These are phyloP conservation scores for Hyaloscypha bicolor DNA, from an alignment of 495 filamentous ascomycete genomes.

Conservation along the genomic window DNA sequence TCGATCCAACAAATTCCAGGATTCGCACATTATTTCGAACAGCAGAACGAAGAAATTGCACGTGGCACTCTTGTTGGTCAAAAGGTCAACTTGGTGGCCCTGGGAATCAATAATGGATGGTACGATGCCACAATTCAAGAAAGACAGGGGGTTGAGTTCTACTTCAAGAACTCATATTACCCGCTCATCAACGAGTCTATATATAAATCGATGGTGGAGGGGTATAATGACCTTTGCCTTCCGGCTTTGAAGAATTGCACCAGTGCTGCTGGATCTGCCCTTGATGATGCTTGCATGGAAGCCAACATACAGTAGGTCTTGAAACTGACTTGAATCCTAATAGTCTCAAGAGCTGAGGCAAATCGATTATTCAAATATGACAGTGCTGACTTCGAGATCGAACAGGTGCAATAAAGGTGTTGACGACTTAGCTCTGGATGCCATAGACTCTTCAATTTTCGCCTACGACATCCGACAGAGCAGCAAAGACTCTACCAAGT, in stretches of 20 bases:
- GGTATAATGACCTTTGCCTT: background rate
- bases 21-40: conserved; percentile 49
- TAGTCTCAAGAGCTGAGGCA: no score
- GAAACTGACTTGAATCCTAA: no score
- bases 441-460: no score
- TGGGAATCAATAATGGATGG: conserved; percentile 59
- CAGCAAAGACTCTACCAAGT: no score
- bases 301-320: no score
- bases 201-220: background rate
- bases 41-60: conserved; percentile 44
- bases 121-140: conserved; percentile 60
- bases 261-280: background rate
- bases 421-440: no score
- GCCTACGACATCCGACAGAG: no score
- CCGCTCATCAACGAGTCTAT: conserved; percentile 54
- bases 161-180: conserved; percentile 67
- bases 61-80: conserved; percentile 44
- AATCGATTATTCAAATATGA: no score
- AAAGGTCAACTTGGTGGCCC: conserved; percentile 41
- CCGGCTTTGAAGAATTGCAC: background rate
- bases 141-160: conserved; percentile 57
- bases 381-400: no score
- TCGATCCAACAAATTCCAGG: conserved; percentile 12
- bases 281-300: no score
- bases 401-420: no score